Evolutionary conservation across 805 yeast genomes (phyloP).

Genomic region (Spathaspora passalidarum): DNA sequence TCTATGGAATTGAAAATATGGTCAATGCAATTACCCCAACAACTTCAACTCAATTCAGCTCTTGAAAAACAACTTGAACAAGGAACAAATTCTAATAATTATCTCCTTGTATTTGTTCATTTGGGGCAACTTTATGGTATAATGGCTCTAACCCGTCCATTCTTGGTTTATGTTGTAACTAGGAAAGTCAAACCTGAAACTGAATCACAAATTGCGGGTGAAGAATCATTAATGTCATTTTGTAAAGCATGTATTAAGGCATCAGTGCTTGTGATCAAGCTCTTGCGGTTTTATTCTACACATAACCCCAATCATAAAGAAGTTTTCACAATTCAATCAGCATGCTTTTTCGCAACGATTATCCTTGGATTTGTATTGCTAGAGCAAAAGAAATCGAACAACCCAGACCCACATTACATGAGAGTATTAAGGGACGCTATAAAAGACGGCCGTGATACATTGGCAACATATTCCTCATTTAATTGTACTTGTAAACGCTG

Average conservation of each 20-base stretch:
- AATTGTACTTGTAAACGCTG: conserved; percentile 5
- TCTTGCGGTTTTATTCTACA: conserved; percentile 22
- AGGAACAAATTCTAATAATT: conserved; percentile 12
- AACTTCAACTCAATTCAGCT: conserved; percentile 18
- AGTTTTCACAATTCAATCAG: conserved; percentile 21
- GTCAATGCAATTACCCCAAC: conserved; percentile 26
- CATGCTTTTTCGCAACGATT: conserved; percentile 6
- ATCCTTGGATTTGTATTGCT: conserved; percentile 5
- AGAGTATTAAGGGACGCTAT: conserved; percentile 4
- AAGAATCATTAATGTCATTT: conserved; percentile 17
- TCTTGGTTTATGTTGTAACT: conserved; percentile 29
- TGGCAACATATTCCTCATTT: neutral
- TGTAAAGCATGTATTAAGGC: conserved; percentile 36
- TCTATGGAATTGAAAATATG: conserved; percentile 30
- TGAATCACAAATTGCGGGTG: conserved; percentile 12
- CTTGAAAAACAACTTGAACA: conserved; percentile 13
- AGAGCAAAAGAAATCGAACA: conserved; percentile 3
- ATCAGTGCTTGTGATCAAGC: conserved; percentile 29
- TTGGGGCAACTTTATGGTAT: conserved; percentile 31
- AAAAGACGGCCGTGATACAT: conserved; percentile 1
- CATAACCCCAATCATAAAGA: conserved; percentile 31
- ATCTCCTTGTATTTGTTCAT: conserved; percentile 28
- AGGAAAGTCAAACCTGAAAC: conserved; percentile 10
- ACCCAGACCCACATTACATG: conserved; percentile 5
- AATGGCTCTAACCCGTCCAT: conserved; percentile 35